These are phyloP conservation scores for Suillus weaverae DNA, from an alignment of 768 basidiomycete genomes.

Conservation along the genomic window DNA sequence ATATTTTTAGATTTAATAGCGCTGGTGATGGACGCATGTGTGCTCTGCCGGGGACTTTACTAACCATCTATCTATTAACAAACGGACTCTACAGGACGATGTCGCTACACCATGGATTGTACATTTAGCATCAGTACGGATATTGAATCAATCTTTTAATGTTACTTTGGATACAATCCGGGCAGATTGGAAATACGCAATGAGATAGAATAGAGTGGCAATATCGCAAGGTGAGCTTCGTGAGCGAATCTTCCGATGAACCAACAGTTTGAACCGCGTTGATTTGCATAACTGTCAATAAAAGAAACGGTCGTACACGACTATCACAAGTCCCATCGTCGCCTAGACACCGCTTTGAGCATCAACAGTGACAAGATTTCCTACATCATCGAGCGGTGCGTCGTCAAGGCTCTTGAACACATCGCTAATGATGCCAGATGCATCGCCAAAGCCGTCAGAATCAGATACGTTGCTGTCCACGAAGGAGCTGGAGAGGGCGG, in stretches of 20 bases:
- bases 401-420: not conserved
- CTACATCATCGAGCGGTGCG: not conserved
- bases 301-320: not conserved
- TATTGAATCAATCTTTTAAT: not conserved
- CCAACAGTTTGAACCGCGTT: conserved; percentile 5
- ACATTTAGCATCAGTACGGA: not conserved
- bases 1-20: conserved; percentile 8
- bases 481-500: no score
- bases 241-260: not conserved
- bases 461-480: no score
- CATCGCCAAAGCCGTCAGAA: no score
- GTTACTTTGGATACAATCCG: not conserved
- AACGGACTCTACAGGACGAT: not conserved
- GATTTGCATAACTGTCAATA: conserved; percentile 7
- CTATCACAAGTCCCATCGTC: not conserved
- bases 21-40: not conserved
- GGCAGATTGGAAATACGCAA: no score
- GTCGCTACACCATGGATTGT: not conserved
- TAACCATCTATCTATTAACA: not conserved
- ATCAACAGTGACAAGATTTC: not conserved
- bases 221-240: not conserved
- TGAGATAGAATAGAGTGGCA: not conserved
- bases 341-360: not conserved
- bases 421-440: no score
- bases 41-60: not conserved